These are phyloP conservation scores for Vitis cinerea DNA, from an alignment of 164 flowering plant genomes.

Conservation along the genomic window DNA sequence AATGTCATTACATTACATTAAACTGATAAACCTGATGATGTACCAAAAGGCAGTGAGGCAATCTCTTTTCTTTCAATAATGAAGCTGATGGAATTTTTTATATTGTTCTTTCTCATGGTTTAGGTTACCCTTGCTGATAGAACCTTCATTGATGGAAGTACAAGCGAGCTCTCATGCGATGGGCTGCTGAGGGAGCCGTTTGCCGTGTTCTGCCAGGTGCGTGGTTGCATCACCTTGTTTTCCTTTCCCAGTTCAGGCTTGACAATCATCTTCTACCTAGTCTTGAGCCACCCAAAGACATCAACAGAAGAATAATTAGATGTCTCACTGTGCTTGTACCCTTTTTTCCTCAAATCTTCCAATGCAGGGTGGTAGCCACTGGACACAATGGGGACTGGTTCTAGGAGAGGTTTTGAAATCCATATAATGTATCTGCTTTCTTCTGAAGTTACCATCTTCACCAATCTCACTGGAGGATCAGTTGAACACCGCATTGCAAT, in stretches of 20 bases:
- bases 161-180: constrained; percentile 89
- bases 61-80: no score
- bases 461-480: neutral
- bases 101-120: neutral
- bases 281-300: no score
- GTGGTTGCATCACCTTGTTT: neutral
- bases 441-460: neutral
- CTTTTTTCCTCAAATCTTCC: constrained; percentile 7
- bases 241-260: neutral
- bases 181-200: constrained; percentile 88
- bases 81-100: no score
- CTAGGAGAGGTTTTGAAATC: constrained; percentile 72
- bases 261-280: no score
- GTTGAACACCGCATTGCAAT: no score
- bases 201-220: constrained; percentile 65
- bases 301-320: no score
- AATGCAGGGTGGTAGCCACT: constrained; percentile 85
- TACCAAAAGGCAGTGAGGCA: no score
- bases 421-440: constrained; percentile 21
- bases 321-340: no score
- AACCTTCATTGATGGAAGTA: constrained; percentile 90
- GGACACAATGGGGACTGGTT: constrained; percentile 91
- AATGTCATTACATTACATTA: no score
- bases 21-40: no score
- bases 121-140: constrained; percentile 89